Evolutionary conservation across 2,329 filamentous ascomycete genomes (phyloP).

Genomic region (Penicillium sp.): DNA sequence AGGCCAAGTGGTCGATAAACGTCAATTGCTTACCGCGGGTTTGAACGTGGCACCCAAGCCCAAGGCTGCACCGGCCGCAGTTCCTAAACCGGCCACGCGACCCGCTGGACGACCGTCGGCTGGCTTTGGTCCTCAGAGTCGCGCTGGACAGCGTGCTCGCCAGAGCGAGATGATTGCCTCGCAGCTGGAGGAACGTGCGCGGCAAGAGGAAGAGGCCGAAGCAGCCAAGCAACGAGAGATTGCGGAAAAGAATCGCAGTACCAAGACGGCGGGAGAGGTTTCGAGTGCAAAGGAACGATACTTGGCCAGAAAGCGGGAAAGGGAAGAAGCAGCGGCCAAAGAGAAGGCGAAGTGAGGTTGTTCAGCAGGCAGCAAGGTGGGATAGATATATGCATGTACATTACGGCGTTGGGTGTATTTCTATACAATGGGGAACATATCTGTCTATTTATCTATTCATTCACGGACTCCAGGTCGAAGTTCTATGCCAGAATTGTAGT

Average conservation of each 20-base stretch:
- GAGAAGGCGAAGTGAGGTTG: slow-evolving; percentile 20
- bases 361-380: no score
- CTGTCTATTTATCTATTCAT: no score
- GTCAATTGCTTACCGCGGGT: slow-evolving; percentile 64
- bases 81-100: slow-evolving; percentile 22
- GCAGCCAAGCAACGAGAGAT: slow-evolving; percentile 57
- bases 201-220: slow-evolving; percentile 62
- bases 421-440: no score
- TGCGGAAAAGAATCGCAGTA: slow-evolving; percentile 61
- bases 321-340: slow-evolving; percentile 43
- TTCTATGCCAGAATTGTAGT: no score
- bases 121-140: slow-evolving; percentile 40
- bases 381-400: neutral
- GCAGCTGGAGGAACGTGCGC: slow-evolving; percentile 61
- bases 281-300: slow-evolving; percentile 65
- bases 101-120: slow-evolving; percentile 22
- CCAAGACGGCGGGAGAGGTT: slow-evolving; percentile 62
- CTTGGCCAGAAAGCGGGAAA: slow-evolving; percentile 62
- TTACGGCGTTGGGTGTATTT: neutral
- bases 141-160: slow-evolving; percentile 54
- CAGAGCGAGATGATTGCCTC: slow-evolving; percentile 65
- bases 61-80: slow-evolving; percentile 39
- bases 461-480: no score
- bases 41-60: slow-evolving; percentile 64
- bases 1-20: slow-evolving; percentile 66